A percentile compares a stretch with the other conserved stretches of the same genome.
Conservation (phyloP, 352 stramenopile genomes). For the Thalassiosira exigua region DNA sequence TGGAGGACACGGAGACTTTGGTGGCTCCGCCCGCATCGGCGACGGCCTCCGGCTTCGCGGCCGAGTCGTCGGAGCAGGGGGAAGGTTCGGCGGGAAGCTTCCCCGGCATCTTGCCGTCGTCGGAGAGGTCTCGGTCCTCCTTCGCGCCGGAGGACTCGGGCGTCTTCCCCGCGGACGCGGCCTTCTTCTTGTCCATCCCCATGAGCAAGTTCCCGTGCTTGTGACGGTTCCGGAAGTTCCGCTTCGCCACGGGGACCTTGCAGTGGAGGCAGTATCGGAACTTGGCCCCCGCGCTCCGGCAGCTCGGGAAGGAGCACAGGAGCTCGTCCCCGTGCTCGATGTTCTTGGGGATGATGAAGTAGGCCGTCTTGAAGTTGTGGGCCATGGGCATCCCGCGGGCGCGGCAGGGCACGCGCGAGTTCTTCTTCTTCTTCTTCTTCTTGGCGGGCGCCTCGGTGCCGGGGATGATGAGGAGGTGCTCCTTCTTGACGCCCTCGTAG, state of each 20-base stretch:
- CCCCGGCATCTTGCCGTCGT: neutral
- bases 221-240: slow-evolving; percentile 78
- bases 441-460: slow-evolving; percentile 17
- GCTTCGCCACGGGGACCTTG: slow-evolving; percentile 77
- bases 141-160: neutral
- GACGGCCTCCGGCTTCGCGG: neutral
- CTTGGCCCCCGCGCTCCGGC: slow-evolving; percentile 63
- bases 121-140: neutral
- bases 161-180: neutral
- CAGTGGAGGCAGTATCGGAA: slow-evolving; percentile 78
- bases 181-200: slow-evolving; percentile 29
- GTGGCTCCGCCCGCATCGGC: neutral
- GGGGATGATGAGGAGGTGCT: slow-evolving; percentile 52
- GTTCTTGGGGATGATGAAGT: slow-evolving; percentile 70
- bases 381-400: slow-evolving; percentile 70
- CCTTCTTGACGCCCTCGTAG: slow-evolving; percentile 25
- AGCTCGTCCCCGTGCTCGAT: slow-evolving; percentile 69
- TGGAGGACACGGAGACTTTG: slow-evolving; percentile 28
- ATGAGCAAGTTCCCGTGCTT: slow-evolving; percentile 49
- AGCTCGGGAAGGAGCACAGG: slow-evolving; percentile 65
- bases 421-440: slow-evolving; percentile 50
- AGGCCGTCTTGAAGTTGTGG: slow-evolving; percentile 76
- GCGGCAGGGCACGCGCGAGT: slow-evolving; percentile 59
- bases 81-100: neutral
- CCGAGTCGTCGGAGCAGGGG: neutral